These are phyloP conservation scores for Salix dunnii DNA, from an alignment of 345 rosid genomes.

Conservation along the genomic window DNA sequence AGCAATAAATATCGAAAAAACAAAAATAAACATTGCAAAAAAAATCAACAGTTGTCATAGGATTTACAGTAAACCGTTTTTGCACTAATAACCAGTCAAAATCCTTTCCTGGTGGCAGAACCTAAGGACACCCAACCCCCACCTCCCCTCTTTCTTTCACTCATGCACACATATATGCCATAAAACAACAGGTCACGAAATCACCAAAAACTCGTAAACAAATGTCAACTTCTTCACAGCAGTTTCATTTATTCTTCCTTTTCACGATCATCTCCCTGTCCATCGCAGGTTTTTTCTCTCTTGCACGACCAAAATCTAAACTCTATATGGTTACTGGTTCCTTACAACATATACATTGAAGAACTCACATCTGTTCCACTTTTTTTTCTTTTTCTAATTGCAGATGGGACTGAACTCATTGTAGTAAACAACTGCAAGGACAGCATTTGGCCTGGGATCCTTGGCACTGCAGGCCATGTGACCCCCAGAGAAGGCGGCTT, in stretches of 20 bases:
- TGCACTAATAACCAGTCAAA: background rate
- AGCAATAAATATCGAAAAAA: no score
- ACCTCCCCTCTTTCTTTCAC: background rate
- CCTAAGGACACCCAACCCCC: background rate
- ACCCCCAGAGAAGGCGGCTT: constrained; percentile 42
- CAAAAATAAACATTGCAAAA: no score
- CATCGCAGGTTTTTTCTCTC: constrained; percentile 12
- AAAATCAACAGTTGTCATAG: no score
- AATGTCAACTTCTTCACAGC: constrained; percentile 11
- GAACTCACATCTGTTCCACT: background rate
- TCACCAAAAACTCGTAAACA: background rate
- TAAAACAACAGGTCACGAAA: background rate
- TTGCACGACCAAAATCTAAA: no score
- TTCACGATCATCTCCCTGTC: background rate
- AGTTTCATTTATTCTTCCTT: background rate
- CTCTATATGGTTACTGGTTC: background rate
- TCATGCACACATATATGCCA: background rate
- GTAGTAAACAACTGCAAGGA: constrained; percentile 44
- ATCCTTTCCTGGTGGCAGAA: constrained; percentile 6
- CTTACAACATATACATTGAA: background rate
- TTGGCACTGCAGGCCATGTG: constrained; percentile 40
- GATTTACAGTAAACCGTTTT: no score
- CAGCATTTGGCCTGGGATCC: constrained; percentile 50
- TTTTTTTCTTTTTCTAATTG: background rate
- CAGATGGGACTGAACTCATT: constrained; percentile 29